These are phyloP conservation scores for Leptographium flavum DNA, from an alignment of 2,329 filamentous ascomycete species.

Conservation along the genomic window DNA sequence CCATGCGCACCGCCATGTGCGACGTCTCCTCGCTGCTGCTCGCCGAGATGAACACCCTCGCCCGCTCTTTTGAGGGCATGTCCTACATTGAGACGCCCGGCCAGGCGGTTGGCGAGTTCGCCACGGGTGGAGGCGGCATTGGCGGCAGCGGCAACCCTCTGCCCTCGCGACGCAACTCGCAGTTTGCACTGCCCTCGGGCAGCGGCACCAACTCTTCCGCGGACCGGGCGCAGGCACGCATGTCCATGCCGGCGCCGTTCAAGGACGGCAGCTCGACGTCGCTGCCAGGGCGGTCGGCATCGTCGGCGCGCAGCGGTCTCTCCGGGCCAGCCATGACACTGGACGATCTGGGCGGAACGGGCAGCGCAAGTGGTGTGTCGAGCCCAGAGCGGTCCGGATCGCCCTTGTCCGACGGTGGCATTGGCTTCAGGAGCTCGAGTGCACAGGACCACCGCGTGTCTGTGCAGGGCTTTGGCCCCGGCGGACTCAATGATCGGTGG, in stretches of 20 bases:
- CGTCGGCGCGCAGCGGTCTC: constrained; percentile 32
- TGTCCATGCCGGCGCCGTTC: constrained; percentile 64
- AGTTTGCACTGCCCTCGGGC: constrained; percentile 27
- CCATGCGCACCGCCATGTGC: constrained; percentile 69
- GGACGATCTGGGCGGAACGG: constrained; percentile 23
- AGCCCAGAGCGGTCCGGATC: constrained; percentile 27
- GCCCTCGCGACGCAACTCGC: constrained; percentile 35
- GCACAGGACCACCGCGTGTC: constrained; percentile 35
- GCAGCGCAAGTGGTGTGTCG: constrained; percentile 17
- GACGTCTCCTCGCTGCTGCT: constrained; percentile 61
- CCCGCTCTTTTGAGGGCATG: constrained; percentile 57
- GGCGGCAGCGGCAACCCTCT: background rate
- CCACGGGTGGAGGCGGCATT: too few relatives aligned
- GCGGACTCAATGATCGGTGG: constrained; percentile 60
- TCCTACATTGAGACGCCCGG: constrained; percentile 67
- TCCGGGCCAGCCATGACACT: constrained; percentile 34
- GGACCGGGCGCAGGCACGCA: constrained; percentile 52
- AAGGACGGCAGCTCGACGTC: constrained; percentile 30
- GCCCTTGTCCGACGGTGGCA: constrained; percentile 20
- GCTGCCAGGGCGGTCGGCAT: constrained; percentile 34
- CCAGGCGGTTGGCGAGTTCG: constrained; percentile 26
- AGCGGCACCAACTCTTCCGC: constrained; percentile 21
- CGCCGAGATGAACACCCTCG: constrained; percentile 61
- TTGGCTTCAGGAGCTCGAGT: constrained; percentile 33
- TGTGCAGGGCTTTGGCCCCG: constrained; percentile 58